Conservation (phyloP, 306 rosid genomes). For the Nissolia schottii region DNA sequence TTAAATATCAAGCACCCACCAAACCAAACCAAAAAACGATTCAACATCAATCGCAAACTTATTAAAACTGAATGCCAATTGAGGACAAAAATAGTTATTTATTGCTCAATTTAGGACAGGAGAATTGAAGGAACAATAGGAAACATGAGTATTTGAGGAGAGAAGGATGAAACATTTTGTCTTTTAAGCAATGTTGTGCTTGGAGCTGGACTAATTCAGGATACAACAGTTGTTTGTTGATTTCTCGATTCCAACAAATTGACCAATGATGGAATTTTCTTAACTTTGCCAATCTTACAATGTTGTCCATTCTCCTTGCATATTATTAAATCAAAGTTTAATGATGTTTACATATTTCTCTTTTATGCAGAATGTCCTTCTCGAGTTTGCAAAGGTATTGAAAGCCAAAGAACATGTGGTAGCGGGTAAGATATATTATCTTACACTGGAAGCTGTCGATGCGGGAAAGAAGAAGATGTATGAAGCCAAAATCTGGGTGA, state of each 20-base stretch:
- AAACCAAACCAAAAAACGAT: no score
- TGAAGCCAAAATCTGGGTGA: conserved; percentile 57
- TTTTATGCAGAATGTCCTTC: conserved; percentile 40
- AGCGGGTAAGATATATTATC: conserved; percentile 45
- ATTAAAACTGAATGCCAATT: neutral
- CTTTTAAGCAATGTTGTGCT: neutral
- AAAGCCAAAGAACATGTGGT: conserved; percentile 48
- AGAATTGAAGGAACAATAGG: neutral
- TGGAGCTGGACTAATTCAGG: neutral
- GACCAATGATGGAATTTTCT: neutral
- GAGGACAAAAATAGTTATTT: neutral
- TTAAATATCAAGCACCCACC: neutral
- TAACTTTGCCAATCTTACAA: neutral
- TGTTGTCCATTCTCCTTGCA: neutral
- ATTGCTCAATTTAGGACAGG: neutral
- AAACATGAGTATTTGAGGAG: neutral
- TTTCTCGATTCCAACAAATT: neutral
- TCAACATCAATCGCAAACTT: neutral
- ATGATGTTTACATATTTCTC: neutral
- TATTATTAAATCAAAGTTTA: neutral
- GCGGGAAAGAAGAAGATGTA: conserved; percentile 43
- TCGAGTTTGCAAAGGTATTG: conserved; percentile 49
- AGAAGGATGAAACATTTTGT: neutral
- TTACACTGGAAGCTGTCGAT: conserved; percentile 50
- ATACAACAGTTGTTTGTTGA: neutral